phyloP scores from a whole-genome alignment of 225 moss, liverwort and hornwort species.

The Marchantia polymorpha region DNA sequence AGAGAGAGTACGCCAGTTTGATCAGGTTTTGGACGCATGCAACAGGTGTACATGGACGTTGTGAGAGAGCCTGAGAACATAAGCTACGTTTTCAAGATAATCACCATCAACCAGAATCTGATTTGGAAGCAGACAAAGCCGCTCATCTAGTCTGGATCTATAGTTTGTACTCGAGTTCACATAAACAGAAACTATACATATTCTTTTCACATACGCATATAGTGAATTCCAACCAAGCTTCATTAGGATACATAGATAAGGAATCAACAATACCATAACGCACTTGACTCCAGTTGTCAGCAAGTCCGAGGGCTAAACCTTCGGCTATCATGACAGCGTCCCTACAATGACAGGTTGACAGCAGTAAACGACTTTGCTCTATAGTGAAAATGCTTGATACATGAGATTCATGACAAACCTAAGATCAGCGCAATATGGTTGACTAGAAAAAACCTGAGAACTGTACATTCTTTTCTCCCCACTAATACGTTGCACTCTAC shows the following conservation, averaged over 20 bases:
- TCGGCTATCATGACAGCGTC: constrained; percentile 60
- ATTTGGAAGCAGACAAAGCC: neutral
- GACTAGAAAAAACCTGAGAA: too few species aligned
- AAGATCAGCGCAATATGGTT: neutral
- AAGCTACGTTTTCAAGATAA: neutral
- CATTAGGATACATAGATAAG: neutral
- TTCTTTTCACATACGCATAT: too few species aligned
- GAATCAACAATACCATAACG: constrained; percentile 54
- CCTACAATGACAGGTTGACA: constrained; percentile 26
- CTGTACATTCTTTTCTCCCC: too few species aligned
- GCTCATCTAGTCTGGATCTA: neutral
- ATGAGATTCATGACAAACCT: neutral
- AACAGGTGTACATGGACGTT: too few species aligned
- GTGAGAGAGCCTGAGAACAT: too few species aligned
- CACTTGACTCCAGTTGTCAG: constrained; percentile 86
- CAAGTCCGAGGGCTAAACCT: constrained; percentile 58
- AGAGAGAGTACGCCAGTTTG: too few species aligned
- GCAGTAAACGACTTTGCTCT: neutral
- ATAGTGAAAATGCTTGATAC: neutral
- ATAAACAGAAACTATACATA: neutral
- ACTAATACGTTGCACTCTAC: too few species aligned
- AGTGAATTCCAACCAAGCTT: too few species aligned
- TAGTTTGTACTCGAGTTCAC: neutral
- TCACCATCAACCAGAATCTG: neutral
- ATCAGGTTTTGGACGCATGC: too few species aligned